Percentiles rank a stretch among this genome's conserved stretches.
Evolutionary conservation across 106 monocot genomes (phyloP).

Genomic region (Apostasia ramifera): DNA sequence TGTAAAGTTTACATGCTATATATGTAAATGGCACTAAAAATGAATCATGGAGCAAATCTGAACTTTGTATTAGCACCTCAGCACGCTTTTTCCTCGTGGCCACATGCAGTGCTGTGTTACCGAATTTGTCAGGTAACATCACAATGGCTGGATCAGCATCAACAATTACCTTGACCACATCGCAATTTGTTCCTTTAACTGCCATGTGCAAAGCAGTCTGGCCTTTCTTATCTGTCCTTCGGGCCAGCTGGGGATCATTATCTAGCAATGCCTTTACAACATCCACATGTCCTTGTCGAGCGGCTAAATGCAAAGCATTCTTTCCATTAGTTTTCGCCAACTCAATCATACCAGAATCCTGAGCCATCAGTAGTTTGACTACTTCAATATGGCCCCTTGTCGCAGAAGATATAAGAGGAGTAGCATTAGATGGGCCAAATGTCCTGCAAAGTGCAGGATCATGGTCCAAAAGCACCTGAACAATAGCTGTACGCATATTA

Average conservation of each 20-base stretch:
- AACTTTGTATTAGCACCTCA: slow-evolving; percentile 11
- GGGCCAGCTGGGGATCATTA: slow-evolving; percentile 28
- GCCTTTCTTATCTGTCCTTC: slow-evolving; percentile 30
- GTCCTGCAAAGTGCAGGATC: slow-evolving; percentile 21
- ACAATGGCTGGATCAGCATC: slow-evolving; percentile 35
- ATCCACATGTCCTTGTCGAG: slow-evolving; percentile 25
- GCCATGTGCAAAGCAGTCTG: slow-evolving; percentile 41
- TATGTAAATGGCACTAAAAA: neutral
- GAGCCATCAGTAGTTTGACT: slow-evolving; percentile 11
- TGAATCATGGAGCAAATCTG: neutral
- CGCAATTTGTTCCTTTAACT: slow-evolving; percentile 20
- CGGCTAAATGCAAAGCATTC: slow-evolving; percentile 30
- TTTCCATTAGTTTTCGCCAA: slow-evolving; percentile 27
- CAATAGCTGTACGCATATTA: slow-evolving; percentile 18
- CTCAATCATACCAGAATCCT: slow-evolving; percentile 15
- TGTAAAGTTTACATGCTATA: neutral
- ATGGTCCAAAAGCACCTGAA: slow-evolving; percentile 23
- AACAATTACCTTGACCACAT: slow-evolving; percentile 23
- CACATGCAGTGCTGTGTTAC: slow-evolving; percentile 28
- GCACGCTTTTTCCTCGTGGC: slow-evolving; percentile 31
- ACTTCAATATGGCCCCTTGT: slow-evolving; percentile 26
- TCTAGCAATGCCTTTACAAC: slow-evolving; percentile 24
- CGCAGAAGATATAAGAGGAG: slow-evolving; percentile 30
- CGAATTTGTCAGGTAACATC: slow-evolving; percentile 29
- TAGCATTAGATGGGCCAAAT: slow-evolving; percentile 24